Evolutionary conservation across 768 basidiomycete species (phyloP).

Genomic region (Boletus rex-veris): DNA sequence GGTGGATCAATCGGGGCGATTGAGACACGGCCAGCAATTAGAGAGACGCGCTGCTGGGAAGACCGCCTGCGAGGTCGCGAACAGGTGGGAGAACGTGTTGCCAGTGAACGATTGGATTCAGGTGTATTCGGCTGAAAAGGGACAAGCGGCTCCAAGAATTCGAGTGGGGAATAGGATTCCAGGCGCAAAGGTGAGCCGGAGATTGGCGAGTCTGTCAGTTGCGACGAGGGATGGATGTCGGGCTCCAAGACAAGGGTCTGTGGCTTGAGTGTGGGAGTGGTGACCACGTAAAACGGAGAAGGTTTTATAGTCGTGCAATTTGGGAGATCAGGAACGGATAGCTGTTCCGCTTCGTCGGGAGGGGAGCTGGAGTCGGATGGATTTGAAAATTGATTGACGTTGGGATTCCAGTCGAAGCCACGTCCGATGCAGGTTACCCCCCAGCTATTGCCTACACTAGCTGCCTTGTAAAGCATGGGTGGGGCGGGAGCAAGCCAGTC

Average conservation of each 20-base stretch:
- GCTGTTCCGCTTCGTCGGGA: slow-evolving; percentile 6
- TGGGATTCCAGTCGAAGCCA: slow-evolving; percentile 71
- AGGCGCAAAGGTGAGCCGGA: slow-evolving; percentile 32
- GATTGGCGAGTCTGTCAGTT: slow-evolving; percentile 30
- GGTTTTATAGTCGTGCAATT: slow-evolving; percentile 5
- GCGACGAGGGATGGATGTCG: slow-evolving; percentile 27
- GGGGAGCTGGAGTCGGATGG: slow-evolving; percentile 3
- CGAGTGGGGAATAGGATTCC: slow-evolving; percentile 32
- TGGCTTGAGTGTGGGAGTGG: slow-evolving; percentile 27
- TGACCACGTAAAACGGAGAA: slow-evolving; percentile 11
- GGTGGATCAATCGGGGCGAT: slow-evolving; percentile 76
- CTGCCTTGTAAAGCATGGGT: slow-evolving; percentile 52
- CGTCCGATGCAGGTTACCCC: slow-evolving; percentile 82
- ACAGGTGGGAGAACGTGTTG: slow-evolving; percentile 50
- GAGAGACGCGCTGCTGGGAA: slow-evolving; percentile 80
- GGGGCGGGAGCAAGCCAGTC: slow-evolving; percentile 60
- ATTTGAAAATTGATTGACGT: slow-evolving; percentile 30
- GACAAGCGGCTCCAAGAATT: slow-evolving; percentile 15
- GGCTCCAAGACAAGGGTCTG: slow-evolving; percentile 21
- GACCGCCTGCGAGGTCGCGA: slow-evolving; percentile 71
- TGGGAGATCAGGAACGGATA: slow-evolving; percentile 15
- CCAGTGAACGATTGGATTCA: slow-evolving; percentile 27
- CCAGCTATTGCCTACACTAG: slow-evolving; percentile 77
- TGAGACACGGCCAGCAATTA: slow-evolving; percentile 77
- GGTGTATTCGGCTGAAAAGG: slow-evolving; percentile 19